phyloP scores from a whole-genome alignment of 192 early-diverging fungal genomes.

The Mortierella hygrophila region DNA sequence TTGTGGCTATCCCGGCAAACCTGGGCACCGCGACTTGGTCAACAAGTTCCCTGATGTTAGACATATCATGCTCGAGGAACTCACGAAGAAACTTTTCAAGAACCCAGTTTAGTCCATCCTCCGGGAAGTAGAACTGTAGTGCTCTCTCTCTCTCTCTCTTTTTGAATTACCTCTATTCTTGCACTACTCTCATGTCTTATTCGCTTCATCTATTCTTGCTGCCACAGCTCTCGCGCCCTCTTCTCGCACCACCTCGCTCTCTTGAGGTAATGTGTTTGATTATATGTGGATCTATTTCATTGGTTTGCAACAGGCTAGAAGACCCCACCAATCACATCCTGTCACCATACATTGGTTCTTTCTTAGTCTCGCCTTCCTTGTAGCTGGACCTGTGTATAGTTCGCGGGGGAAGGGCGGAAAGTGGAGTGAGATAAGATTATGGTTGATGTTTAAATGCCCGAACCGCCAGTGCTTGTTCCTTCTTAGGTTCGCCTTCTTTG shows the following conservation, averaged over 20 bases:
- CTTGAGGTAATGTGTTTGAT: neutral
- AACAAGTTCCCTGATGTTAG: too few relatives aligned
- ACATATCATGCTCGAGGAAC: too few relatives aligned
- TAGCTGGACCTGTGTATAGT: neutral
- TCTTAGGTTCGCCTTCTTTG: slow-evolving; percentile 8
- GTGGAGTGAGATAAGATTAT: slow-evolving; percentile 4
- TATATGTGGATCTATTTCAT: neutral
- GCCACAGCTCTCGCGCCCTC: neutral
- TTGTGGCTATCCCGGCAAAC: too few relatives aligned
- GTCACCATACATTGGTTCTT: neutral
- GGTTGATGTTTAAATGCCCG: neutral
- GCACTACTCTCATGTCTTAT: neutral
- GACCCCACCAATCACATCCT: neutral
- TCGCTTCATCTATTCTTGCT: neutral
- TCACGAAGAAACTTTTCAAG: too few relatives aligned
- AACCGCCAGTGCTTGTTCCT: neutral
- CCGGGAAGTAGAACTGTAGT: too few relatives aligned
- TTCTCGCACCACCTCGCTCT: neutral
- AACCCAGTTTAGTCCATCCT: too few relatives aligned
- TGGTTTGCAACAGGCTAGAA: neutral
- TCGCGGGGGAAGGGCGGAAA: slow-evolving; percentile 12
- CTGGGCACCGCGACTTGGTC: too few relatives aligned
- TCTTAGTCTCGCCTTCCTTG: slow-evolving; percentile 11
- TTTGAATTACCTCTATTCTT: neutral
- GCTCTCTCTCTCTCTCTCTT: neutral